phyloP scores from a whole-genome alignment of 495 filamentous ascomycete species.

The Evernia prunastri region DNA sequence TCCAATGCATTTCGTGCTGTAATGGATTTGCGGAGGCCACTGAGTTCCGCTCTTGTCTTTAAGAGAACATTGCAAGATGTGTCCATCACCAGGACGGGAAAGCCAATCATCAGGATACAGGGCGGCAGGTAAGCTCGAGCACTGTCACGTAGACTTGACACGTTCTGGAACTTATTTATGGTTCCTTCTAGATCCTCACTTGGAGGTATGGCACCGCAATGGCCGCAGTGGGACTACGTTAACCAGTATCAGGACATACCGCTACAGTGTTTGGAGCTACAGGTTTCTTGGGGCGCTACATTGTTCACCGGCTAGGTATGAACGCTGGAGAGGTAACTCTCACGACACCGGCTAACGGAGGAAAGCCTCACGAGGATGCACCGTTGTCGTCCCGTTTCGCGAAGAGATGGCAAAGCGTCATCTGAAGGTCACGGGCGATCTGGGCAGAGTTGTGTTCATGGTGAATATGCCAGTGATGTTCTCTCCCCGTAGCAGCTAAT shows the following conservation, averaged over 20 bases:
- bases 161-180: conserved; percentile 14
- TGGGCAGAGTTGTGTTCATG: conserved; percentile 81
- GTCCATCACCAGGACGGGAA: conserved; percentile 77
- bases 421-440: conserved; percentile 88
- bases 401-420: conserved; percentile 98
- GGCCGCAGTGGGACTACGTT: not conserved
- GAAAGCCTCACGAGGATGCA: conserved; percentile 82
- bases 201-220: conserved; percentile 57
- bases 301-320: conserved; percentile 91
- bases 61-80: conserved; percentile 60
- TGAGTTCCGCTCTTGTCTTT: not conserved
- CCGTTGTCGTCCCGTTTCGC: conserved; percentile 84
- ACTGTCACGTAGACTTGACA: conserved; percentile 17
- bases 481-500: not conserved
- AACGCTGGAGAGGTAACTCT: conserved; percentile 5
- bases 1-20: conserved; percentile 28
- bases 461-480: conserved; percentile 38
- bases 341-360: conserved; percentile 32
- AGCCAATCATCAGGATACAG: conserved; percentile 72
- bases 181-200: conserved; percentile 59
- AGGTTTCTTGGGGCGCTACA: conserved; percentile 92
- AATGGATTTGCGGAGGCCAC: not conserved
- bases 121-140: conserved; percentile 65
- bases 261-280: conserved; percentile 97
- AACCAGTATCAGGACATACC: conserved; percentile 63